These are phyloP conservation scores for Metschnikowia picachoensis DNA, from an alignment of 805 yeast genomes.

Conservation along the genomic window DNA sequence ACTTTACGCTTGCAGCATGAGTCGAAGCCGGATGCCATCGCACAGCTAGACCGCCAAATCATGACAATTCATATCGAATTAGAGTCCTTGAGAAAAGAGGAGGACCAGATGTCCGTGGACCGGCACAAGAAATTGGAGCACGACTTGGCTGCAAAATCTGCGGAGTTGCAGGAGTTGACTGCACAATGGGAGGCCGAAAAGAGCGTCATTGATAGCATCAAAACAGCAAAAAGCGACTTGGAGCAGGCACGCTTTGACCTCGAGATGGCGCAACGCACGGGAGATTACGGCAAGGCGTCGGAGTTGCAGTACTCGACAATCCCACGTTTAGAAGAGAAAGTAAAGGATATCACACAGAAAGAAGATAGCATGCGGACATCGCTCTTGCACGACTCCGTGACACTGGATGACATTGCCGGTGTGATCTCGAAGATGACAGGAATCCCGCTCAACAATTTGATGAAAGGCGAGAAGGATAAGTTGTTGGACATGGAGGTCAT, in stretches of 20 bases:
- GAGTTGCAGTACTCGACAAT: slow-evolving; percentile 83
- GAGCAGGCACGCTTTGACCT: slow-evolving; percentile 82
- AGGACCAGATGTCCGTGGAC: slow-evolving; percentile 78
- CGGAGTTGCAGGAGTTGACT: slow-evolving; percentile 68
- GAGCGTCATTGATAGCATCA: slow-evolving; percentile 68
- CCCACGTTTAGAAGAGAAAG: slow-evolving; percentile 68
- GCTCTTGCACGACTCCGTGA: slow-evolving; percentile 84
- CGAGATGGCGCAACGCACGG: slow-evolving; percentile 77
- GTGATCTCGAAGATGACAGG: slow-evolving; percentile 95
- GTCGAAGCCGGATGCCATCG: slow-evolving; percentile 93
- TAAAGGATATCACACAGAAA: slow-evolving; percentile 44
- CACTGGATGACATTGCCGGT: slow-evolving; percentile 88
- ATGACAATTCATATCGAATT: slow-evolving; percentile 95
- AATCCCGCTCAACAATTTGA: slow-evolving; percentile 82
- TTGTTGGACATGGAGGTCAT: slow-evolving; percentile 82
- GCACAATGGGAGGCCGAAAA: slow-evolving; percentile 85
- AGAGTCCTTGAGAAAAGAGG: slow-evolving; percentile 90
- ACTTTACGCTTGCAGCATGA: slow-evolving; percentile 93
- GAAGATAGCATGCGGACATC: slow-evolving; percentile 29
- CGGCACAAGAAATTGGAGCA: slow-evolving; percentile 70
- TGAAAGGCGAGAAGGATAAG: slow-evolving; percentile 94
- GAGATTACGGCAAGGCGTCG: slow-evolving; percentile 85
- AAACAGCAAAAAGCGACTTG: slow-evolving; percentile 72
- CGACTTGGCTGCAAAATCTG: slow-evolving; percentile 58
- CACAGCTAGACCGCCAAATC: slow-evolving; percentile 78